Percentiles rank a stretch among this genome's conserved stretches.
These are phyloP conservation scores for Coemansia sp. DNA, from an alignment of 192 early-diverging fungal species.

Conservation along the genomic window DNA sequence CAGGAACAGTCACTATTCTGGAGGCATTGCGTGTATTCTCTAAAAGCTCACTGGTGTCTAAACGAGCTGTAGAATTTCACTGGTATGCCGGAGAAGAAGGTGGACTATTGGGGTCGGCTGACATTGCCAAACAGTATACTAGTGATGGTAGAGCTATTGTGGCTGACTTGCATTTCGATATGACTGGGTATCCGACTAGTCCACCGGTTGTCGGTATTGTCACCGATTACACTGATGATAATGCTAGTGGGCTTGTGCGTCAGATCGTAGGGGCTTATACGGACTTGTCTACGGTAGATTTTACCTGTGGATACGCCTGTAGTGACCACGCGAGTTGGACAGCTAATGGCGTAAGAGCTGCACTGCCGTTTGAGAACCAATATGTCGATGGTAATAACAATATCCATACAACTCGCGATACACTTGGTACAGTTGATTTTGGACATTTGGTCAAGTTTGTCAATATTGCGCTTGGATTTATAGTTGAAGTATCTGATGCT, in stretches of 20 bases:
- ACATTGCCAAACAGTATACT: conserved; percentile 69
- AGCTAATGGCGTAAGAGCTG: conserved; percentile 77
- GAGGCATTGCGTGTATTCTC: conserved; percentile 76
- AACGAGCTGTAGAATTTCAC: conserved; percentile 83
- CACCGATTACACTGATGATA: conserved; percentile 73
- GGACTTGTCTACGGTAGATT: conserved; percentile 20
- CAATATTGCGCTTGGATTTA: conserved; percentile 76
- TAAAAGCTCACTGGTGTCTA: conserved; percentile 64
- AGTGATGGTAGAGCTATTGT: conserved; percentile 50
- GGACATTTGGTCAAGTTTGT: conserved; percentile 70
- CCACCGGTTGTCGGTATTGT: conserved; percentile 75
- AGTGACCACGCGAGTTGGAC: conserved; percentile 91
- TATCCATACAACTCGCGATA: conserved; percentile 80
- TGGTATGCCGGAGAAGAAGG: conserved; percentile 90
- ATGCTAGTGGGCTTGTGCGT: conserved; percentile 21
- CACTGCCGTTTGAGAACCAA: conserved; percentile 72
- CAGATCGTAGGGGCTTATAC: conserved; percentile 28
- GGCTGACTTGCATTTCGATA: conserved; percentile 89
- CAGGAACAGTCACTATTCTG: conserved; percentile 79
- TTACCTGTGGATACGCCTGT: conserved; percentile 55
- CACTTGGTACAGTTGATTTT: conserved; percentile 69
- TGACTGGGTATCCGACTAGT: conserved; percentile 81
- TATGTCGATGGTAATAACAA: conserved; percentile 66
- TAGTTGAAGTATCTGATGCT: conserved; percentile 67
- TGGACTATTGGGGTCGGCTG: conserved; percentile 86